These are phyloP conservation scores for Barbatosphaeria neglecta DNA, from an alignment of 495 filamentous ascomycete species.

Conservation along the genomic window DNA sequence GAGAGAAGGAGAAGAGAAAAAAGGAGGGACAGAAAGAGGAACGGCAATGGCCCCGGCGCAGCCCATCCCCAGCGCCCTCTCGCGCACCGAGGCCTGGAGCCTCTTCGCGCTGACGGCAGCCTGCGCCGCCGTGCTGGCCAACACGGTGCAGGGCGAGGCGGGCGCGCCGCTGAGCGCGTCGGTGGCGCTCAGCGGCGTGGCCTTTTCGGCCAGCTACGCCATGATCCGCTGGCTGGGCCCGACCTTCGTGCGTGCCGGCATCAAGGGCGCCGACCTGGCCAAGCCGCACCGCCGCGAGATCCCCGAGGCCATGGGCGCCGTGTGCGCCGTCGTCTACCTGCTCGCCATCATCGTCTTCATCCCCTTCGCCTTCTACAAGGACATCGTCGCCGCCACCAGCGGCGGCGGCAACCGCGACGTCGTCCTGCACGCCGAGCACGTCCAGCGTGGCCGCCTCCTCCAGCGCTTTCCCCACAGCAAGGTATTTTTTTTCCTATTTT, in stretches of 20 bases:
- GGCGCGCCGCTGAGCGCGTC: slow-evolving; percentile 85
- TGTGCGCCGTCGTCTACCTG: slow-evolving; percentile 87
- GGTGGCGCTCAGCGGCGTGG: slow-evolving; percentile 72
- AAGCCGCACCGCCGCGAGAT: slow-evolving; percentile 62
- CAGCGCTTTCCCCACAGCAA: slow-evolving; percentile 92
- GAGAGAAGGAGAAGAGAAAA: background rate
- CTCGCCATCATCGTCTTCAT: slow-evolving; percentile 81
- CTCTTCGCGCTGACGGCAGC: slow-evolving; percentile 57
- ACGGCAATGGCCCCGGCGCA: background rate
- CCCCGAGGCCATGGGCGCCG: slow-evolving; percentile 94
- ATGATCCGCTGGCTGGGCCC: slow-evolving; percentile 92
- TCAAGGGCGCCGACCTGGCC: slow-evolving; percentile 84
- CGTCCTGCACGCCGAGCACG: slow-evolving; percentile 51
- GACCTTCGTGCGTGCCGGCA: slow-evolving; percentile 74
- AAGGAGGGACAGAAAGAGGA: background rate
- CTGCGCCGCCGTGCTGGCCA: slow-evolving; percentile 62
- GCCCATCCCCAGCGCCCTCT: slow-evolving; percentile 34
- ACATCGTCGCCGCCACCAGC: slow-evolving; percentile 91
- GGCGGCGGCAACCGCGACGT: slow-evolving; percentile 87
- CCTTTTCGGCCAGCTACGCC: slow-evolving; percentile 66
- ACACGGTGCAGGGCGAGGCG: slow-evolving; percentile 68
- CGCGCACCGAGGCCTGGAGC: slow-evolving; percentile 54
- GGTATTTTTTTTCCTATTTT: slow-evolving; percentile 21
- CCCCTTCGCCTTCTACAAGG: slow-evolving; percentile 94
- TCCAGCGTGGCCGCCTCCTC: slow-evolving; percentile 67